Percentiles rank a stretch among this genome's conserved stretches.
Evolutionary conservation across 2,329 filamentous ascomycete species (phyloP).

Genomic region (Beauveria rudraprayagi): DNA sequence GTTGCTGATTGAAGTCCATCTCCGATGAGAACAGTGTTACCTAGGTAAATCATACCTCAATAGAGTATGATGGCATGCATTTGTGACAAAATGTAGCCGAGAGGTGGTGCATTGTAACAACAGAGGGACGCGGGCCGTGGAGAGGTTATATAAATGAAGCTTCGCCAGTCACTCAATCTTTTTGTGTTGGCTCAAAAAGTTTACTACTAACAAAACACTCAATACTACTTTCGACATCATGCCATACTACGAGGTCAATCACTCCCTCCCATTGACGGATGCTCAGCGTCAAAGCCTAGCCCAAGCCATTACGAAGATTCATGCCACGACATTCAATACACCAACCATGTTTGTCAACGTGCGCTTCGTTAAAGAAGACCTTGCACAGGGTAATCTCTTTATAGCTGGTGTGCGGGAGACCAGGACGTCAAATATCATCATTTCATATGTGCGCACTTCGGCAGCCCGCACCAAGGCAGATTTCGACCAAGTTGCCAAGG

Average conservation of each 20-base stretch:
- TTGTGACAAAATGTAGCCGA: no score
- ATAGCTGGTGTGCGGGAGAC: background rate
- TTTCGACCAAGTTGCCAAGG: background rate
- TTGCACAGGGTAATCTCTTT: background rate
- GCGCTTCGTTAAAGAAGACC: background rate
- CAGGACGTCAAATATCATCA: background rate
- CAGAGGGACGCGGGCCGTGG: no score
- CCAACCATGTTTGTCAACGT: slow-evolving; percentile 9
- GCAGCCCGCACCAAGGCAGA: slow-evolving; percentile 1
- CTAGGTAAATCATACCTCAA: no score
- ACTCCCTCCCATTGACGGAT: background rate
- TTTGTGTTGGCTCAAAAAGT: background rate
- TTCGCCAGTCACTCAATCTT: no score
- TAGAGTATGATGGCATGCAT: no score
- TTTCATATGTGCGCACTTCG: slow-evolving; percentile 1
- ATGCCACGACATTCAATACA: background rate
- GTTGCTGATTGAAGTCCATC: no score
- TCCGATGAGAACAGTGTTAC: no score
- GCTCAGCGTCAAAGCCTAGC: background rate
- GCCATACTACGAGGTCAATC: slow-evolving; percentile 5
- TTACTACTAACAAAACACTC: background rate
- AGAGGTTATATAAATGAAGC: no score
- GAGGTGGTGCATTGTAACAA: no score
- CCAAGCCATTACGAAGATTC: background rate
- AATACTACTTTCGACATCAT: background rate